Evolutionary conservation across 257 asterid genomes (phyloP).

Genomic region (Sherardia arvensis): DNA sequence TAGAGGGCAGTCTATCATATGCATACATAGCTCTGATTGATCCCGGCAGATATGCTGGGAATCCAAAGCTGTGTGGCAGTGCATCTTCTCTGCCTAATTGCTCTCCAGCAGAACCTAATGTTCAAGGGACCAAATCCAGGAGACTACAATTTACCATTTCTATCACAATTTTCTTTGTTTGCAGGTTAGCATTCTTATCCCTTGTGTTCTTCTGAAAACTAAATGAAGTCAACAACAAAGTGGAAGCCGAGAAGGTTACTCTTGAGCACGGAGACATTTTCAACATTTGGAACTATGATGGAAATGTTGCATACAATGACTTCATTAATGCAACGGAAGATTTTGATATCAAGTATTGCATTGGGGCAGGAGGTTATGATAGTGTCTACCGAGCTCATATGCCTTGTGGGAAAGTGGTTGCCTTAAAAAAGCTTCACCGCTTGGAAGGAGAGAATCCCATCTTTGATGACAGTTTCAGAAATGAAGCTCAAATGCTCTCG

Average conservation of each 20-base stretch:
- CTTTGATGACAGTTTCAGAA: no score
- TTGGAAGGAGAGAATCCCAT: no score
- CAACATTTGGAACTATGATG: not conserved
- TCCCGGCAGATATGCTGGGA: not conserved
- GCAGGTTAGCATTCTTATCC: no score
- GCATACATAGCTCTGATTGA: no score
- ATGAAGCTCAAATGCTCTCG: not conserved
- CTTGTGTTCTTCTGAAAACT: not conserved
- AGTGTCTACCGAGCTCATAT: no score
- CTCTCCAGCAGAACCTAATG: not conserved
- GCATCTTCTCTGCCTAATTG: not conserved
- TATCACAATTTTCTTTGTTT: not conserved
- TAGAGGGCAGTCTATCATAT: no score
- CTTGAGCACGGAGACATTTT: not conserved
- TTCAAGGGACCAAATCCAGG: not conserved
- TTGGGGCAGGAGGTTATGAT: no score
- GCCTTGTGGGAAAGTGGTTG: no score
- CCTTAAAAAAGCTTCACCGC: no score
- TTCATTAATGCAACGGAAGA: not conserved
- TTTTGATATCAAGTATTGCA: no score
- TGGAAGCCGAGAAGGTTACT: not conserved
- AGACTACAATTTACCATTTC: no score
- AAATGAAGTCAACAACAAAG: not conserved
- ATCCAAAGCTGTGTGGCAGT: not conserved
- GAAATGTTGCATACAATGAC: conserved; percentile 1